A percentile compares a stretch with the other conserved stretches of the same genome.
Evolutionary conservation across 2,329 filamentous ascomycete species (phyloP).

Genomic region (Huntiella moniliformis): DNA sequence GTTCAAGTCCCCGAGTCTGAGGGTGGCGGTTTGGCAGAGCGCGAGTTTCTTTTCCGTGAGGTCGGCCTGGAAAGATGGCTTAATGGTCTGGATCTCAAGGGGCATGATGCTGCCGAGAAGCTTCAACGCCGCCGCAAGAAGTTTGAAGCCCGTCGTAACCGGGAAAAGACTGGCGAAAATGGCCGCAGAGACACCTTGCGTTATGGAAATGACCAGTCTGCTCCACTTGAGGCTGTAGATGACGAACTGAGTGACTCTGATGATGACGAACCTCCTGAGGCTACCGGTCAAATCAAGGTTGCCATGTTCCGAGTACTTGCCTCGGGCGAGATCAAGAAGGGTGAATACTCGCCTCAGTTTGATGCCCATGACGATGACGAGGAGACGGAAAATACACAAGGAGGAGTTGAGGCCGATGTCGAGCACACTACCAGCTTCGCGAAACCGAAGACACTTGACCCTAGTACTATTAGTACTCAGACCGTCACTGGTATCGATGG

Average conservation of each 20-base stretch:
- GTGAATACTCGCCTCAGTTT: constrained; percentile 94
- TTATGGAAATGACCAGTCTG: constrained; percentile 60
- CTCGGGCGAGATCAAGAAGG: constrained; percentile 91
- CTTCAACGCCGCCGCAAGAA: constrained; percentile 77
- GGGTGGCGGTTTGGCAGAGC: constrained; percentile 83
- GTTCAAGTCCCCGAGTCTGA: constrained; percentile 83
- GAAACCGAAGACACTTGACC: constrained; percentile 87
- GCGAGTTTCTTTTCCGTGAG: constrained; percentile 92
- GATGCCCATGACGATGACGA: constrained; percentile 89
- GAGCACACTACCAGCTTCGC: constrained; percentile 97
- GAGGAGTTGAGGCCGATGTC: constrained; percentile 47
- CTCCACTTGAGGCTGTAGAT: constrained; percentile 49
- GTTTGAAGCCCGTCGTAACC: constrained; percentile 48
- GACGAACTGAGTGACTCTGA: constrained; percentile 61
- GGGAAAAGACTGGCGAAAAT: constrained; percentile 25
- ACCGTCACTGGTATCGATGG: constrained; percentile 97
- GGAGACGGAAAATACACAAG: constrained; percentile 19
- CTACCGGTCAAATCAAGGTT: constrained; percentile 94
- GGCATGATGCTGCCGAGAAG: constrained; percentile 75
- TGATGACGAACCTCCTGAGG: constrained; percentile 80
- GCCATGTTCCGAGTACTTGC: constrained; percentile 89
- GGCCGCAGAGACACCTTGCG: constrained; percentile 41
- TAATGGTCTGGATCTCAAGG: constrained; percentile 87
- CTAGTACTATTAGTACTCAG: constrained; percentile 94
- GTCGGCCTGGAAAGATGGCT: constrained; percentile 92